Conservation (phyloP, 2,329 filamentous ascomycete species). For the Colletotrichum magnum region DNA sequence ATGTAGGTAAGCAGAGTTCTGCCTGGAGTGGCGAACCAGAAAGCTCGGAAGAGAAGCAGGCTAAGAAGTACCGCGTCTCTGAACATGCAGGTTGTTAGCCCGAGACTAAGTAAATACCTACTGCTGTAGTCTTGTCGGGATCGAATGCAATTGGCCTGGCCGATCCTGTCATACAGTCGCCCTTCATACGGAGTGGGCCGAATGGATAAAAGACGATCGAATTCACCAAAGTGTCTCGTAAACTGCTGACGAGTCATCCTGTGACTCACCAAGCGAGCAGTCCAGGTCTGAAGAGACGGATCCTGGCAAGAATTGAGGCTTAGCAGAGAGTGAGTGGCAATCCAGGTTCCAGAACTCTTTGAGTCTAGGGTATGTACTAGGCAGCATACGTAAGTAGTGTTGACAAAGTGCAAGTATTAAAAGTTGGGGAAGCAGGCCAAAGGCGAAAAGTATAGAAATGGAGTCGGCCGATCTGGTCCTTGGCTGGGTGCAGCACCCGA, state of each 20-base stretch:
- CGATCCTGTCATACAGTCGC: not conserved
- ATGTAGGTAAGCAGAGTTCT: conserved; percentile 9
- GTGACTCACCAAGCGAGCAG: conserved; percentile 7
- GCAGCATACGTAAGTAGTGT: not conserved
- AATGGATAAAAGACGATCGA: not conserved
- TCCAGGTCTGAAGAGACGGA: not conserved
- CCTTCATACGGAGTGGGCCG: not conserved
- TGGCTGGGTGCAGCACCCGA: too few relatives aligned
- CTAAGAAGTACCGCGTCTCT: not conserved
- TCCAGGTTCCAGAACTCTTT: not conserved
- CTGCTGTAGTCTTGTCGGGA: not conserved
- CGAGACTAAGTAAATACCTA: not conserved
- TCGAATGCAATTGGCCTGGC: conserved; percentile 10
- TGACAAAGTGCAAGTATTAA: not conserved
- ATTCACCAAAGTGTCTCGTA: not conserved
- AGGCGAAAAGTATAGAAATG: too few relatives aligned
- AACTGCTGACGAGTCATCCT: conserved; percentile 7
- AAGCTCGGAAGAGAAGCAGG: not conserved
- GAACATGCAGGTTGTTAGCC: not conserved
- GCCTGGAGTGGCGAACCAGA: conserved; percentile 5
- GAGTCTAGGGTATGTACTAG: not conserved
- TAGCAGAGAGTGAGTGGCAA: not conserved
- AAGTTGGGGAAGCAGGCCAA: too few relatives aligned
- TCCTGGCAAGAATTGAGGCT: not conserved
- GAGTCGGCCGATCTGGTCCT: too few relatives aligned